These are phyloP conservation scores for Mycena filopes DNA, from an alignment of 768 basidiomycete species.

Conservation along the genomic window DNA sequence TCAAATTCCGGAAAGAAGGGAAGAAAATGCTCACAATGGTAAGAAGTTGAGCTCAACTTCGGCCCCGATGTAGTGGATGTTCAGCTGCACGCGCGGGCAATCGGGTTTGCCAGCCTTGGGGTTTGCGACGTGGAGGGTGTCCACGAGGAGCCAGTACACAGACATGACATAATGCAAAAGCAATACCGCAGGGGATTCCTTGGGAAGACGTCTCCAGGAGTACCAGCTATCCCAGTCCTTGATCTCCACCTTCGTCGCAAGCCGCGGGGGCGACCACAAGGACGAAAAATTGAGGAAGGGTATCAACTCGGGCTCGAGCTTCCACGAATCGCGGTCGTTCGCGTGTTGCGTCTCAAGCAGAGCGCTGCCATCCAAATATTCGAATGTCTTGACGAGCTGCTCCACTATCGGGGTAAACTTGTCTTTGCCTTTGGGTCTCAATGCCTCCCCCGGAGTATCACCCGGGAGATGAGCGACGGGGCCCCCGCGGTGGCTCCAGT, in stretches of 20 bases:
- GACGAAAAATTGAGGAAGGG: slow-evolving; percentile 42
- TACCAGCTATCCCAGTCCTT: slow-evolving; percentile 55
- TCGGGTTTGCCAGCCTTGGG: slow-evolving; percentile 30
- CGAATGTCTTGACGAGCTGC: slow-evolving; percentile 25
- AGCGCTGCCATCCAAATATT: slow-evolving; percentile 47
- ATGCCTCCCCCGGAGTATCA: slow-evolving; percentile 8
- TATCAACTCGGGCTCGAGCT: slow-evolving; percentile 40
- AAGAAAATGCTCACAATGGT: slow-evolving; percentile 47
- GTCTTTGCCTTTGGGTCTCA: not conserved
- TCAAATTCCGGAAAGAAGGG: not conserved
- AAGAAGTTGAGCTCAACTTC: slow-evolving; percentile 57
- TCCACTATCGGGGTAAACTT: not conserved
- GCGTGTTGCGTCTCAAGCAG: slow-evolving; percentile 41
- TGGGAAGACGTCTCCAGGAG: slow-evolving; percentile 51
- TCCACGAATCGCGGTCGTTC: slow-evolving; percentile 47
- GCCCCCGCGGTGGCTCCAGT: slow-evolving; percentile 51
- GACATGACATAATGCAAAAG: slow-evolving; percentile 53
- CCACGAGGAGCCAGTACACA: slow-evolving; percentile 47
- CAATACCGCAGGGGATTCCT: slow-evolving; percentile 53
- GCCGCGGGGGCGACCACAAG: slow-evolving; percentile 34
- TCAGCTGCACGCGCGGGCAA: slow-evolving; percentile 40
- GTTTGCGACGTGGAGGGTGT: slow-evolving; percentile 43
- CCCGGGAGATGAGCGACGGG: slow-evolving; percentile 42
- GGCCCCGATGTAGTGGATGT: slow-evolving; percentile 50
- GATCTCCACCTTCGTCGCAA: slow-evolving; percentile 39